These are phyloP conservation scores for Dunaliella primolecta DNA, from an alignment of 139 green algal genomes.

Conservation along the genomic window DNA sequence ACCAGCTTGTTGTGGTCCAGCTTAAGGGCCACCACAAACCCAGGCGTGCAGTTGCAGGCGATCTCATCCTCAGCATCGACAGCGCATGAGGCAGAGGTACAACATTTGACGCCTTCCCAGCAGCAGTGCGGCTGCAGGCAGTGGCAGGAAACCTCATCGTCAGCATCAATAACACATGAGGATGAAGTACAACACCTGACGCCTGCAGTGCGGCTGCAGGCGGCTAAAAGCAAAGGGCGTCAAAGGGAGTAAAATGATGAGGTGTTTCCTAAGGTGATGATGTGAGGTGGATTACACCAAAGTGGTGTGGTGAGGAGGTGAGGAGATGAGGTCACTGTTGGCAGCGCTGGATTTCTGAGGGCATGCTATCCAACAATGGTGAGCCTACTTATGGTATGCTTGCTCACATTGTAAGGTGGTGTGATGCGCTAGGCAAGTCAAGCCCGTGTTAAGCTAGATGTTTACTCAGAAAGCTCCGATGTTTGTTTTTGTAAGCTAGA, in stretches of 20 bases:
- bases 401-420: no score
- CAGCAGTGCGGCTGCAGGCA: constrained; percentile 1
- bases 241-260: not conserved
- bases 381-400: no score
- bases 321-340: no score
- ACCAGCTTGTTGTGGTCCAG: constrained; percentile 14
- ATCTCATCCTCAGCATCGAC: not conserved
- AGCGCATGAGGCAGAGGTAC: not conserved
- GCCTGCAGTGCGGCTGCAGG: not conserved
- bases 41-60: not conserved
- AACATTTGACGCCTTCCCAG: constrained; percentile 6
- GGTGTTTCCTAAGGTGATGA: not conserved
- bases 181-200: not conserved
- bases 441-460: no score
- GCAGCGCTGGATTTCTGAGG: no score
- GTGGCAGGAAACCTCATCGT: not conserved
- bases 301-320: no score
- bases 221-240: not conserved
- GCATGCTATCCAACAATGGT: no score
- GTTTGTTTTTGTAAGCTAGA: no score
- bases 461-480: no score
- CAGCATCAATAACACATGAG: not conserved
- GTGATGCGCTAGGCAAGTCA: no score
- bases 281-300: no score
- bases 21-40: not conserved